These are phyloP conservation scores for Botrytis cinerea DNA, from an alignment of 2,329 filamentous ascomycete genomes.

Conservation along the genomic window DNA sequence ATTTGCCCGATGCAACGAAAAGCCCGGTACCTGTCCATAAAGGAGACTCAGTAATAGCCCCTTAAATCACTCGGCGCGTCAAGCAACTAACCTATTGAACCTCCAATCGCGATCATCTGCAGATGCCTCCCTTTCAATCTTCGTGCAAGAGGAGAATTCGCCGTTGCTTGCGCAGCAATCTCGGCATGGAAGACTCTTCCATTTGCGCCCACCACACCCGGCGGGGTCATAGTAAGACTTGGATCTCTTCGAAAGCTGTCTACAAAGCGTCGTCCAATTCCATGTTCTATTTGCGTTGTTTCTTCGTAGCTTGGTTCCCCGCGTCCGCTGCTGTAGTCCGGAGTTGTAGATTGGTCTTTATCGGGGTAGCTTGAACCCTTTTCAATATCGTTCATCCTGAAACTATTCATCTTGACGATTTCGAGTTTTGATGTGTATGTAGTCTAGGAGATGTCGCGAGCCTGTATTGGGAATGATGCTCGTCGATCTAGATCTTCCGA, in stretches of 20 bases:
- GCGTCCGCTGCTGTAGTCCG: slow-evolving; percentile 31
- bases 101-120: slow-evolving; percentile 97
- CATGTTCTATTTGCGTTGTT: slow-evolving; percentile 31
- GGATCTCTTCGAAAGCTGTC: slow-evolving; percentile 40
- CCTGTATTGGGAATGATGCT: not conserved
- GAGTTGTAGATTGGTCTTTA: slow-evolving; percentile 24
- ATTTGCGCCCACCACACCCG: slow-evolving; percentile 41
- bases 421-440: not conserved
- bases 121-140: slow-evolving; percentile 81
- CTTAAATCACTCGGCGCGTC: not conserved
- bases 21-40: slow-evolving; percentile 67
- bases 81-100: slow-evolving; percentile 68
- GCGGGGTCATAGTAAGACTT: slow-evolving; percentile 51
- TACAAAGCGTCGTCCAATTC: slow-evolving; percentile 29
- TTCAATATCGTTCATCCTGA: slow-evolving; percentile 26
- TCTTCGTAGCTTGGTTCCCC: slow-evolving; percentile 35
- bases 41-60: not conserved
- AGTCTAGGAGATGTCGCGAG: not conserved
- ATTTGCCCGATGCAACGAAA: slow-evolving; percentile 79
- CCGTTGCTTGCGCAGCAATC: slow-evolving; percentile 60
- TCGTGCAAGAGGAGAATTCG: slow-evolving; percentile 72
- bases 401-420: slow-evolving; percentile 12
- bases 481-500: not conserved
- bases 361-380: slow-evolving; percentile 24
- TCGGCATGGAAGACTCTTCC: slow-evolving; percentile 61